phyloP scores from a whole-genome alignment of 495 filamentous ascomycete species.

The Melanomma pulvis-pyrius region DNA sequence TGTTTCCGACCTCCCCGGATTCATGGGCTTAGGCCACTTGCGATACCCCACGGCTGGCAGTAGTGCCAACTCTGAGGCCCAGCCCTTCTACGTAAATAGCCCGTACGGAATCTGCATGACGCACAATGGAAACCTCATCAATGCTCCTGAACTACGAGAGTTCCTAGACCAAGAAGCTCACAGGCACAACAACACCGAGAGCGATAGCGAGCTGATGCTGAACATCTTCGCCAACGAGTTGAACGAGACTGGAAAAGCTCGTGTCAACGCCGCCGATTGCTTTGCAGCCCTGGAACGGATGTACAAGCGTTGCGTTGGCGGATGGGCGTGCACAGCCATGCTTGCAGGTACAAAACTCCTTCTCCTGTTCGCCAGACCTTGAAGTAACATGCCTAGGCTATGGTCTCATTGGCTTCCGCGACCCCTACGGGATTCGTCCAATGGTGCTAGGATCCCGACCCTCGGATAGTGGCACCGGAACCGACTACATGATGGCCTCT shows the following conservation, averaged over 20 bases:
- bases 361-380: background rate
- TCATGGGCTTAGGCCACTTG: constrained; percentile 87
- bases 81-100: constrained; percentile 92
- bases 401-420: constrained; percentile 87
- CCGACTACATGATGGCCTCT: constrained; percentile 97
- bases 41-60: constrained; percentile 90
- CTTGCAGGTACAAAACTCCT: constrained; percentile 65
- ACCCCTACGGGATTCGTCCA: constrained; percentile 87
- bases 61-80: constrained; percentile 76
- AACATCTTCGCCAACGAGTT: constrained; percentile 95
- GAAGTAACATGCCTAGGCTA: constrained; percentile 57
- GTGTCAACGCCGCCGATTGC: constrained; percentile 88
- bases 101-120: constrained; percentile 76
- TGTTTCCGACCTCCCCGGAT: constrained; percentile 78
- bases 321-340: constrained; percentile 89
- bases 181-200: constrained; percentile 95
- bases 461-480: constrained; percentile 66
- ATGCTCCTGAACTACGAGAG: constrained; percentile 74
- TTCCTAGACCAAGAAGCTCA: constrained; percentile 88
- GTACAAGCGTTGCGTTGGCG: constrained; percentile 78
- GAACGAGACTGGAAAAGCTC: constrained; percentile 92
- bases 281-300: constrained; percentile 75
- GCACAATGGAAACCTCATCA: constrained; percentile 94
- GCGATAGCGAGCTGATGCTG: constrained; percentile 91
- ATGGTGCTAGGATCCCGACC: constrained; percentile 78